These are phyloP conservation scores for Aspergillus sp. DNA, from an alignment of 2,329 filamentous ascomycete genomes.

Conservation along the genomic window DNA sequence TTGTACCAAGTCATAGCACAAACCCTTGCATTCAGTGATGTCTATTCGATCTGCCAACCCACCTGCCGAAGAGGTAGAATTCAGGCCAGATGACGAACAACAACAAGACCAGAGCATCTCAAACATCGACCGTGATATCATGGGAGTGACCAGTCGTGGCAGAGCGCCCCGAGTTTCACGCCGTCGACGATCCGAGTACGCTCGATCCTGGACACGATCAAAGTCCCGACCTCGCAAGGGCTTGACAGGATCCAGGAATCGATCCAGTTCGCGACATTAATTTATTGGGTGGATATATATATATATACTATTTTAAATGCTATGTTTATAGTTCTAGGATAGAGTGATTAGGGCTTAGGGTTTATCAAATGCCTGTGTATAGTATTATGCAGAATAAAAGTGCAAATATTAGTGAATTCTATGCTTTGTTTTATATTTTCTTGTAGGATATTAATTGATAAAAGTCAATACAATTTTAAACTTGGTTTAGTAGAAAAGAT, in stretches of 20 bases:
- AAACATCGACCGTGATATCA: slow-evolving; percentile 11
- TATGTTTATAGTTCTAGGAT: neutral
- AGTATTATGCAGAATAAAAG: too few relatives aligned
- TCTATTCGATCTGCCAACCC: slow-evolving; percentile 7
- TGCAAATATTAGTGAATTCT: too few relatives aligned
- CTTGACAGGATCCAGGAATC: slow-evolving; percentile 10
- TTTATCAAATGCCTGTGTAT: neutral
- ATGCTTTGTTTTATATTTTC: too few relatives aligned
- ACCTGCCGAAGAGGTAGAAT: slow-evolving; percentile 3
- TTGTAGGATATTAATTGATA: too few relatives aligned
- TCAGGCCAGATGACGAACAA: slow-evolving; percentile 1
- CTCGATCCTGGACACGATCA: neutral
- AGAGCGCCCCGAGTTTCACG: slow-evolving; percentile 4
- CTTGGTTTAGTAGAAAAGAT: too few relatives aligned
- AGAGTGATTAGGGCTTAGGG: neutral
- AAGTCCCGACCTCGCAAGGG: slow-evolving; percentile 1
- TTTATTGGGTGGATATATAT: neutral
- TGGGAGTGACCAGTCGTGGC: slow-evolving; percentile 7
- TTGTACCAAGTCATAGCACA: too few relatives aligned
- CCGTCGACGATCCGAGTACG: slow-evolving; percentile 4
- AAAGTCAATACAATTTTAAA: too few relatives aligned
- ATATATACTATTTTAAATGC: neutral
- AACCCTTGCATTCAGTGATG: slow-evolving; percentile 1
- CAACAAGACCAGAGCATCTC: slow-evolving; percentile 5
- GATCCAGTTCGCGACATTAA: slow-evolving; percentile 12